Base-by-base conservation (phyloP, 2,329 filamentous ascomycete species). In the Dactylonectria macrodidyma region DNA sequence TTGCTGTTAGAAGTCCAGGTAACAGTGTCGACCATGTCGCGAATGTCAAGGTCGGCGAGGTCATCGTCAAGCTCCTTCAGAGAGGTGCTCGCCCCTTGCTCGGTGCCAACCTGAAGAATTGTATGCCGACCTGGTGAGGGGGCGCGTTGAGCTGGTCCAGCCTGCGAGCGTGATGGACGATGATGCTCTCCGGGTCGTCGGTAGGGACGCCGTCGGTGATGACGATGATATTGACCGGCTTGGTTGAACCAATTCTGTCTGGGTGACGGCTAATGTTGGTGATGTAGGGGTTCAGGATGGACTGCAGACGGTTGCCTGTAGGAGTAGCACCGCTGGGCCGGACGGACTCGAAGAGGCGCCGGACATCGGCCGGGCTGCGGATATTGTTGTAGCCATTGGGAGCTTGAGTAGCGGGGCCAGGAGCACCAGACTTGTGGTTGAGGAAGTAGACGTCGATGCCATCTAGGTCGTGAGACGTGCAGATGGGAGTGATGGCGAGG, bases 401-500 rank as follows among this genome's bases (percentile, higher is more conserved):
- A 1, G 84, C 81, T 60, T 84, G 81, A 22, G 78, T 79, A 10
- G 77, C 67, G 1, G 69, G 73, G n/a, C 85, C 83, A 30, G 3
- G 26, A 30, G 26, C 26, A 7, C 26, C 26, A 69, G 83, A 84
- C 38, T 78, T 77, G 77, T 92, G 88, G 82, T 98, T 98, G 44
- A 98, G 85, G 81, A 98, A 98, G 86, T 93, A 95, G 71, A 98
- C 85, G 78, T 98, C 95, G 73, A 98, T 91, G 24, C 95, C 95
- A 79, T 98, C 93, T 1, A 84, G 82, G 78, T 98, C 95, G 79
- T 93, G 91, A 3, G 84, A 79, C 1, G 93, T 93, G 82, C 95
- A 97, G 76, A 97, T 92, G 0, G 94, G 94, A 0, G 94, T 88
- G 76, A 98, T 95, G 54, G 89, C 86, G 36, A 87, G 82, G 2